Evolutionary conservation across 805 yeast species (phyloP).

Genomic region (Kuraishia borneana): DNA sequence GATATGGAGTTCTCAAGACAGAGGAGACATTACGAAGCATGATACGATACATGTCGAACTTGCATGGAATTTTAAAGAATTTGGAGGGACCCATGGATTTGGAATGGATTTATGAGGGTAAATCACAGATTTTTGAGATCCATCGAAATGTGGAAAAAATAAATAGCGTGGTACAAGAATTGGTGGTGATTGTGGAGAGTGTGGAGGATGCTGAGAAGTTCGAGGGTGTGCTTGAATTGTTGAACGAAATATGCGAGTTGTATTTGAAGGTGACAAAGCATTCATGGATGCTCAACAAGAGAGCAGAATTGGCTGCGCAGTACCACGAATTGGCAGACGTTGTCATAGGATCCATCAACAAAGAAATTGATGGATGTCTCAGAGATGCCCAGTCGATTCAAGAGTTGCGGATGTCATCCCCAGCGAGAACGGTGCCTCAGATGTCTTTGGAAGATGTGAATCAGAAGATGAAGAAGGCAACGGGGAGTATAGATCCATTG

Average conservation of each 20-base stretch:
- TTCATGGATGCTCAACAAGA: constrained; percentile 16
- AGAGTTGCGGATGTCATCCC: constrained; percentile 26
- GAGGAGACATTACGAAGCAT: constrained; percentile 18
- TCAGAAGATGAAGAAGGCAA: constrained; percentile 15
- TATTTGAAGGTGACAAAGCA: constrained; percentile 15
- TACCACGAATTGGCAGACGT: constrained; percentile 29
- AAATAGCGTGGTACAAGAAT: constrained; percentile 22
- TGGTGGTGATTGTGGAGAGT: constrained; percentile 23
- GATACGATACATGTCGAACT: constrained; percentile 7
- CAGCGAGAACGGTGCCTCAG: constrained; percentile 25
- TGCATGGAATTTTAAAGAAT: constrained; percentile 4
- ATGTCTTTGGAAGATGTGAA: constrained; percentile 23
- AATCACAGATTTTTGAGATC: constrained; percentile 19
- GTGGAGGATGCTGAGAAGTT: constrained; percentile 3
- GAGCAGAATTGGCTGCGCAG: constrained; percentile 28
- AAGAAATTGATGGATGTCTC: constrained; percentile 25
- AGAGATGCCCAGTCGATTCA: constrained; percentile 24
- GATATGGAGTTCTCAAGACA: constrained; percentile 9
- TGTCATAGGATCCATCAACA: constrained; percentile 29
- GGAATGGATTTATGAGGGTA: constrained; percentile 22
- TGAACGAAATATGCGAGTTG: constrained; percentile 21
- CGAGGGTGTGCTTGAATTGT: constrained; percentile 15
- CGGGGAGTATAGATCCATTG: constrained; percentile 4
- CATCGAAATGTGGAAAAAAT: constrained; percentile 18
- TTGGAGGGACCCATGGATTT: constrained; percentile 4